phyloP scores from a whole-genome alignment of 2,329 filamentous ascomycete genomes.

The Diaporthe sp. region DNA sequence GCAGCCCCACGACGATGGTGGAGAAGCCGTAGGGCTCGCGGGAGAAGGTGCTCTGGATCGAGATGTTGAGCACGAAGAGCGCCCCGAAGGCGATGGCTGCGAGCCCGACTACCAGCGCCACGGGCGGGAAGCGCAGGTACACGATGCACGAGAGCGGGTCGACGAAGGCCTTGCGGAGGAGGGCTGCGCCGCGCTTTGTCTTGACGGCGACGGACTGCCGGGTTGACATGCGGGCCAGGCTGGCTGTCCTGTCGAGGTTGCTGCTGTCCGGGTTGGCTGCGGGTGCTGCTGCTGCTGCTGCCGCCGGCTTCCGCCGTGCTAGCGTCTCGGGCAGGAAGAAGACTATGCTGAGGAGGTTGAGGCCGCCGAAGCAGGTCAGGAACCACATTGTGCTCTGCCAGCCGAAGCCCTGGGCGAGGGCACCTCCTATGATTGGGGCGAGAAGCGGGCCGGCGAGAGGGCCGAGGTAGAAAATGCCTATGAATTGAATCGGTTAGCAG shows the following conservation, averaged over 20 bases:
- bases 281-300: slow-evolving; percentile 19
- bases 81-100: slow-evolving; percentile 80
- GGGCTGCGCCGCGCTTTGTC: slow-evolving; percentile 62
- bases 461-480: slow-evolving; percentile 77
- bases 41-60: slow-evolving; percentile 77
- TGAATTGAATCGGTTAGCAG: background rate
- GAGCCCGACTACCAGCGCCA: slow-evolving; percentile 78
- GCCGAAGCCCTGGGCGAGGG: slow-evolving; percentile 73
- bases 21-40: slow-evolving; percentile 74
- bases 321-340: slow-evolving; percentile 76
- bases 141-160: slow-evolving; percentile 78
- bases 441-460: slow-evolving; percentile 80
- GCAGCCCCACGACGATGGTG: slow-evolving; percentile 75
- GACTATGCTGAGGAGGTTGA: slow-evolving; percentile 65
- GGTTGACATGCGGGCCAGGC: slow-evolving; percentile 66
- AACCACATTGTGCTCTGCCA: slow-evolving; percentile 87
- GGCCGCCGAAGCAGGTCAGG: slow-evolving; percentile 74
- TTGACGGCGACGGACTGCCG: slow-evolving; percentile 69
- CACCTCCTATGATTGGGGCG: slow-evolving; percentile 81
- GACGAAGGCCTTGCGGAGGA: slow-evolving; percentile 71
- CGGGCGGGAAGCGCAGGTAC: slow-evolving; percentile 79
- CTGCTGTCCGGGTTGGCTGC: background rate
- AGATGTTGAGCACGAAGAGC: slow-evolving; percentile 83
- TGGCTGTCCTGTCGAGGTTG: slow-evolving; percentile 16
- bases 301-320: slow-evolving; percentile 44